Conservation (phyloP, 2,329 filamentous ascomycete genomes). For the Alternaria burnsii region DNA sequence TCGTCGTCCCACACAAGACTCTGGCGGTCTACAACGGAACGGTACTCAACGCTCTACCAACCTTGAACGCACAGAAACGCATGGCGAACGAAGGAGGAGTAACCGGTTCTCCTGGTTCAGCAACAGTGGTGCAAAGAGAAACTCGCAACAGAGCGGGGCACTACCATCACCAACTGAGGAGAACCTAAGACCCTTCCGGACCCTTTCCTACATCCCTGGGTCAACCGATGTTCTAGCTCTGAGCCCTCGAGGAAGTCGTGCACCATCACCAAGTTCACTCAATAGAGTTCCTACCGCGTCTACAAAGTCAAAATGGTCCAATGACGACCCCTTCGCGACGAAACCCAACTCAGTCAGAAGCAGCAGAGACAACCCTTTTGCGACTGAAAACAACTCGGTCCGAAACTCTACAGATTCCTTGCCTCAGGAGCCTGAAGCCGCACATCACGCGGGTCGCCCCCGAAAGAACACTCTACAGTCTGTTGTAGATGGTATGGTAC, state of each 20-base stretch:
- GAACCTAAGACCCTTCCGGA: not conserved
- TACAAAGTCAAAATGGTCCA: slow-evolving; percentile 13
- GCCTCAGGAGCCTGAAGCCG: slow-evolving; percentile 18
- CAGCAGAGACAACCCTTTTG: slow-evolving; percentile 10
- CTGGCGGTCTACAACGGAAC: slow-evolving; percentile 3
- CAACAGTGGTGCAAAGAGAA: not conserved
- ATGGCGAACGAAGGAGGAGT: slow-evolving; percentile 8
- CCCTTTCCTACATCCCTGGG: slow-evolving; percentile 10
- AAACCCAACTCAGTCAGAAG: slow-evolving; percentile 18
- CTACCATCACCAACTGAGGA: slow-evolving; percentile 10
- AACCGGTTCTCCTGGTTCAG: slow-evolving; percentile 6
- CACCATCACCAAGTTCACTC: slow-evolving; percentile 6
- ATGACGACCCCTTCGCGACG: slow-evolving; percentile 24
- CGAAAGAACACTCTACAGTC: slow-evolving; percentile 27
- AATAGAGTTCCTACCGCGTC: not conserved
- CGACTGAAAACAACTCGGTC: slow-evolving; percentile 6
- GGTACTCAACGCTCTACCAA: slow-evolving; percentile 12
- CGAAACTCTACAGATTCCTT: slow-evolving; percentile 1
- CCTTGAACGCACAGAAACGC: slow-evolving; percentile 14
- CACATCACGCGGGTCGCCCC: slow-evolving; percentile 11
- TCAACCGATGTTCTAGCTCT: slow-evolving; percentile 7
- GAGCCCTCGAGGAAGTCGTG: slow-evolving; percentile 14
- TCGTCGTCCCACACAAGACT: slow-evolving; percentile 14
- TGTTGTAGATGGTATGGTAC: slow-evolving; percentile 28
- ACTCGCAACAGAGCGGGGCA: not conserved